Conservation (phyloP, 305 asterid species). For the Solanum hybrid region DNA sequence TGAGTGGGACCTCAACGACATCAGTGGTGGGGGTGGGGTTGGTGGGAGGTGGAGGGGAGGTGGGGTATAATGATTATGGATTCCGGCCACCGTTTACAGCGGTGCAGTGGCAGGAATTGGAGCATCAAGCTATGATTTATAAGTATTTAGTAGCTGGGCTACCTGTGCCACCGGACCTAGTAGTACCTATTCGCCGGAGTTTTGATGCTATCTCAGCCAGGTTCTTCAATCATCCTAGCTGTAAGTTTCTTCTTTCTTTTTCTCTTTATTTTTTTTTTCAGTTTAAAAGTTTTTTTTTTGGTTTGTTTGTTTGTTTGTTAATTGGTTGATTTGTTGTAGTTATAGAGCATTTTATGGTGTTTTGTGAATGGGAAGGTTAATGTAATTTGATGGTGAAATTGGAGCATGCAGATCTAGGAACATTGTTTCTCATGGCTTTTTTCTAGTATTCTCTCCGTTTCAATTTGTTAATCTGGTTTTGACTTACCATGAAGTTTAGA, state of each 20-base stretch:
- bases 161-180: conserved; percentile 70
- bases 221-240: conserved; percentile 52
- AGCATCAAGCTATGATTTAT: conserved; percentile 79
- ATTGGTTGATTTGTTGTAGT: neutral
- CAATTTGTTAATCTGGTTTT: neutral
- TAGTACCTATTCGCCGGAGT: conserved; percentile 61
- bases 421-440: neutral
- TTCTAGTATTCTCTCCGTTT: neutral
- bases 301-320: neutral
- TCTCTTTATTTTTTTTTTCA: neutral
- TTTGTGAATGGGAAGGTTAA: neutral
- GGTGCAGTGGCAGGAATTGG: conserved; percentile 80
- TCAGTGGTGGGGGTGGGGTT: conserved; percentile 38
- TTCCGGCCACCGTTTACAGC: conserved; percentile 59
- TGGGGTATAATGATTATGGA: conserved; percentile 6
- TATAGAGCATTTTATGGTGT: neutral
- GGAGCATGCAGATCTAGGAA: neutral
- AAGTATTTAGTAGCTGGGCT: conserved; percentile 72
- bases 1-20: conserved; percentile 54
- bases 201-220: conserved; percentile 58
- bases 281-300: neutral
- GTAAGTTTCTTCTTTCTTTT: conserved; percentile 24
- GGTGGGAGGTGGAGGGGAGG: conserved; percentile 8
- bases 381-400: neutral
- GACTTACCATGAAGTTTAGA: neutral